Base-by-base conservation (phyloP, 2,329 filamentous ascomycete genomes). In the Penicillium italicum region DNA sequence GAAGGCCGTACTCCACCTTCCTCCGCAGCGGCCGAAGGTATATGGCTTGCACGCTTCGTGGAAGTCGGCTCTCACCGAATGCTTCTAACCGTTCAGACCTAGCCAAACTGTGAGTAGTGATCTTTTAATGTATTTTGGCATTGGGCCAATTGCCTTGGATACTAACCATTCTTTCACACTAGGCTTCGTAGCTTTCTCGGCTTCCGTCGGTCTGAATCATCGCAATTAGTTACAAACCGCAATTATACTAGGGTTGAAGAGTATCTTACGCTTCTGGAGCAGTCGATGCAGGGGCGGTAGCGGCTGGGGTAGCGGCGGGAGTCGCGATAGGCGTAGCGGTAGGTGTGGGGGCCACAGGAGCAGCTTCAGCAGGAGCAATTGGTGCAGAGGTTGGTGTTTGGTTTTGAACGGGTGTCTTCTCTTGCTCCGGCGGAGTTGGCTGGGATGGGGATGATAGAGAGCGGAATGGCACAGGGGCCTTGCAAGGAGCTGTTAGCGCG, bases 21-120 rank as follows among this genome's bases (percentile, higher is more conserved):
- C 89, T 87, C 66, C 89, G 90, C 49, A 97, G 81, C 16, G 94
- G 93, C 60, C 87, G 85, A 47, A 97, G 83, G 75, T 96, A 94
- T 42, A 95, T 80, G 36, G 93, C 90, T 77, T 95, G 89, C 30
- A 97, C 85, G 60, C 87, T 84, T 66, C 90, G 85, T 36, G 92
- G 92, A 37, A 89, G 79, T 61, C 90, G 87, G 53, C 78, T 69
- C 28, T 64, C 50, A 18, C 62, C 63, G 33, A 76, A 55, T 55
- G 66, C 65, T 44, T 68, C 66, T 50, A 77, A 51, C 37, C 74
- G 73, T 45, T 74, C 65, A 30, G 63, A 62, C 74, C 74, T 77
- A 48, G 37, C 24, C 36, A 16, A 16, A 26, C 14, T 16, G 42
- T 63, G 18, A 64, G 63, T 40, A 36, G 18, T 49, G 24, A 22